Percentiles rank a stretch among this genome's conserved stretches.
Conservation (phyloP, 495 filamentous ascomycete species). For the Aspergillus sclerotiicarbonarius region DNA sequence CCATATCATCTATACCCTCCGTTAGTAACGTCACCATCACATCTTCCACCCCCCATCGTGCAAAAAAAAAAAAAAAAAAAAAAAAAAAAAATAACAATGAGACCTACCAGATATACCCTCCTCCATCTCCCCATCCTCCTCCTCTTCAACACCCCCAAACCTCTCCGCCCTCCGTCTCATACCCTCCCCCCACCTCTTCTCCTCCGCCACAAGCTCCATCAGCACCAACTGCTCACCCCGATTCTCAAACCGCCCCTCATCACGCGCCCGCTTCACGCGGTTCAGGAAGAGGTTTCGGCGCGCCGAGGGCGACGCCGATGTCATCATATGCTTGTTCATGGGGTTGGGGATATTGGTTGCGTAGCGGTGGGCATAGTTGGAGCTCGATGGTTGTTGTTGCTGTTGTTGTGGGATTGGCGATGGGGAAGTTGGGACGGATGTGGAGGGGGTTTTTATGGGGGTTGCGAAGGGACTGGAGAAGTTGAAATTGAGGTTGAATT, state of each 20-base stretch:
- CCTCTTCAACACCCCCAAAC: conserved; percentile 14
- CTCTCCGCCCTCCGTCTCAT: conserved; percentile 37
- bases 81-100: background rate
- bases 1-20: conserved; percentile 29
- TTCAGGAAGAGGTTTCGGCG: conserved; percentile 66
- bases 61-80: background rate
- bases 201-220: conserved; percentile 46
- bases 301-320: conserved; percentile 23
- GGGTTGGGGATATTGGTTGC: conserved; percentile 29
- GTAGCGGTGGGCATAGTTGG: conserved; percentile 32
- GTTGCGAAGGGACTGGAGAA: background rate
- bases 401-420: conserved; percentile 7
- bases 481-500: conserved; percentile 13
- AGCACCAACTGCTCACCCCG: conserved; percentile 72
- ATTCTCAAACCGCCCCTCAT: conserved; percentile 65
- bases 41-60: too few relatives aligned
- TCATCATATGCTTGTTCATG: conserved; percentile 17
- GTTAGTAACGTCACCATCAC: too few relatives aligned
- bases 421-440: background rate
- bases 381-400: background rate
- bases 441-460: background rate
- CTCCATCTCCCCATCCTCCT: conserved; percentile 24
- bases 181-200: conserved; percentile 48
- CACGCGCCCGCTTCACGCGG: conserved; percentile 68
- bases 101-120: conserved; percentile 24